These are phyloP conservation scores for Haematococcus sp. DNA, from an alignment of 139 green algal genomes.

Conservation along the genomic window DNA sequence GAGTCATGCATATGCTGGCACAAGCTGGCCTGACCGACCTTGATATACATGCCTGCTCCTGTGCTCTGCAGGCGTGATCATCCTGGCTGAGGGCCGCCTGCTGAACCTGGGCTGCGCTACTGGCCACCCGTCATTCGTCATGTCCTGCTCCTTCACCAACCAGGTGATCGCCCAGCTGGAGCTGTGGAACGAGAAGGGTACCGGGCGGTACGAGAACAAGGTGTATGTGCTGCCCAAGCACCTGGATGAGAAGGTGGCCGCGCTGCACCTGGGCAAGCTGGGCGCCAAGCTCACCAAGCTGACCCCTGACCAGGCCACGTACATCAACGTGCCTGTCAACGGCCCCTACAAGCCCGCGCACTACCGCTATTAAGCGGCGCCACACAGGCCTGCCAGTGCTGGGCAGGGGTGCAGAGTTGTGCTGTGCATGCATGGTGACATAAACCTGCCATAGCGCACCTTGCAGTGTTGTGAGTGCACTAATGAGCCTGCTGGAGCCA, in stretches of 20 bases:
- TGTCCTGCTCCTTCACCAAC: slow-evolving; percentile 99
- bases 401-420: slow-evolving; percentile 4
- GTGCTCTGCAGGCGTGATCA: too few relatives aligned
- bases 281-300: slow-evolving; percentile 95
- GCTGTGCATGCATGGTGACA: too few relatives aligned
- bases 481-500: too few relatives aligned
- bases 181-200: slow-evolving; percentile 96
- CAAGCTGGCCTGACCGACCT: too few relatives aligned
- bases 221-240: slow-evolving; percentile 99
- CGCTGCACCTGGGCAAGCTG: slow-evolving; percentile 95
- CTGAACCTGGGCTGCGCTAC: slow-evolving; percentile 99
- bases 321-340: slow-evolving; percentile 94
- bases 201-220: slow-evolving; percentile 98
- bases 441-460: too few relatives aligned
- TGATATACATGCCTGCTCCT: too few relatives aligned
- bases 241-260: slow-evolving; percentile 98
- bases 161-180: slow-evolving; percentile 99
- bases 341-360: slow-evolving; percentile 97
- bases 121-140: slow-evolving; percentile 98
- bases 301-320: slow-evolving; percentile 84
- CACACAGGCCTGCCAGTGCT: background rate
- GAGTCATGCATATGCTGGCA: too few relatives aligned
- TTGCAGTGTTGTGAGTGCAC: too few relatives aligned
- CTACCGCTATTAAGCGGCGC: slow-evolving; percentile 94
- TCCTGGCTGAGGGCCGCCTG: slow-evolving; percentile 98